These are phyloP conservation scores for Hyphodiscus sp. DNA, from an alignment of 2,329 filamentous ascomycete genomes.

Conservation along the genomic window DNA sequence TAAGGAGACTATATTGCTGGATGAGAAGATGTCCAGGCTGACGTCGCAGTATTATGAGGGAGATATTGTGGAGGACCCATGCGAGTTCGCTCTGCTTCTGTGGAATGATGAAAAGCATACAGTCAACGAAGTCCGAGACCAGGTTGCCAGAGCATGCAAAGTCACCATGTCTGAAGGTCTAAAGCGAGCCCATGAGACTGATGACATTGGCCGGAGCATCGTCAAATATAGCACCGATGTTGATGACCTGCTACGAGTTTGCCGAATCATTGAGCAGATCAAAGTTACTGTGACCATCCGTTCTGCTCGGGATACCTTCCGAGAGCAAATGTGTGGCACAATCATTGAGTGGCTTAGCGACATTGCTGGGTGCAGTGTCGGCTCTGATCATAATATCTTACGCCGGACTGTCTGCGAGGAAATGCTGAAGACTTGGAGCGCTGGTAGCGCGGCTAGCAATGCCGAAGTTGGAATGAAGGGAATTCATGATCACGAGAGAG, in stretches of 20 bases:
- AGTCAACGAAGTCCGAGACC: conserved; percentile 79
- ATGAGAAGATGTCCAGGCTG: conserved; percentile 75
- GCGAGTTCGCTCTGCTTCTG: conserved; percentile 76
- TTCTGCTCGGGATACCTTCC: conserved; percentile 88
- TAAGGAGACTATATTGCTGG: conserved; percentile 68
- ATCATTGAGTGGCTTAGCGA: conserved; percentile 95
- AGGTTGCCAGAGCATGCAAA: conserved; percentile 83
- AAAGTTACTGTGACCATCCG: conserved; percentile 93
- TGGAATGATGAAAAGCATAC: conserved; percentile 99
- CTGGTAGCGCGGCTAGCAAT: conserved; percentile 78
- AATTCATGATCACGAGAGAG: conserved; percentile 71
- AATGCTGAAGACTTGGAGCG: conserved; percentile 78
- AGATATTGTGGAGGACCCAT: conserved; percentile 54
- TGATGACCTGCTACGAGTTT: conserved; percentile 66
- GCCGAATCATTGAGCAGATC: conserved; percentile 86
- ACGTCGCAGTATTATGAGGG: conserved; percentile 67
- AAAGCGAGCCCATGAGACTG: conserved; percentile 76
- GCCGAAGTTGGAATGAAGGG: conserved; percentile 69
- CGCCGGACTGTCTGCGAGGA: conserved; percentile 84
- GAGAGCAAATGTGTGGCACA: conserved; percentile 97
- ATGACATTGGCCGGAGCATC: conserved; percentile 81
- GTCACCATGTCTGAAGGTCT: conserved; percentile 63
- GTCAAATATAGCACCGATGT: conserved; percentile 71
- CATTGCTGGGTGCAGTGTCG: conserved; percentile 83
- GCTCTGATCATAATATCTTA: conserved; percentile 70